A percentile compares a stretch with the other conserved stretches of the same genome.
Conservation (phyloP, 1,284 basidiomycete genomes). For the Cutaneotrichosporon spelunceum region DNA sequence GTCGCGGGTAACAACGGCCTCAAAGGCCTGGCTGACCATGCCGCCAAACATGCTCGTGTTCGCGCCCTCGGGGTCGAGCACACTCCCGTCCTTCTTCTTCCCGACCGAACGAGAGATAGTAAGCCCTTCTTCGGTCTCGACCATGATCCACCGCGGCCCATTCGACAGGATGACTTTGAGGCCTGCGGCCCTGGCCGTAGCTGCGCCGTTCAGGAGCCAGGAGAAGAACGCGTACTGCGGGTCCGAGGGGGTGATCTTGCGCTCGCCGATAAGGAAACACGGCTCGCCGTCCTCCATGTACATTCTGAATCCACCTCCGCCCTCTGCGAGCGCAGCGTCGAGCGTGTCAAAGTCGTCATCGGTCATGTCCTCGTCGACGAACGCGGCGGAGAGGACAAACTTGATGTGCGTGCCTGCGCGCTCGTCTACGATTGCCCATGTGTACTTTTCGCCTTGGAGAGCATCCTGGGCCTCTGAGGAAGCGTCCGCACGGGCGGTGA, state of each 20-base stretch:
- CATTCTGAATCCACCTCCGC: neutral
- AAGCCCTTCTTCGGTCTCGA: conserved; percentile 1
- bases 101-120: conserved; percentile 2
- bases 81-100: conserved; percentile 6
- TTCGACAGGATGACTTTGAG: conserved; percentile 9
- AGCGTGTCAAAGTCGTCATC: conserved; percentile 9
- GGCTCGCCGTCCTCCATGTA: conserved; percentile 3
- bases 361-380: conserved; percentile 1
- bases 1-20: conserved; percentile 11
- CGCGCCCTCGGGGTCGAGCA: neutral
- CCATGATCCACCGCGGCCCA: conserved; percentile 10
- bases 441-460: conserved; percentile 8
- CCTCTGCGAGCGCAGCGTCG: neutral
- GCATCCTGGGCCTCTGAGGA: neutral
- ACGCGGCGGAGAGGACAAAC: conserved; percentile 3
- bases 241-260: neutral
- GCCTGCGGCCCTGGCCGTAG: neutral
- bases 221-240: neutral
- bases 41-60: conserved; percentile 10
- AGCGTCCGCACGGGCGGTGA: neutral
- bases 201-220: neutral
- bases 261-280: neutral
- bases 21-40: conserved; percentile 8
- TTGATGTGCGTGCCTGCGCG: neutral
- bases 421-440: conserved; percentile 11